A percentile compares a stretch with the other conserved stretches of the same genome.
phyloP scores from a whole-genome alignment of 129 eudicot species.

The Lactuca sativa region DNA sequence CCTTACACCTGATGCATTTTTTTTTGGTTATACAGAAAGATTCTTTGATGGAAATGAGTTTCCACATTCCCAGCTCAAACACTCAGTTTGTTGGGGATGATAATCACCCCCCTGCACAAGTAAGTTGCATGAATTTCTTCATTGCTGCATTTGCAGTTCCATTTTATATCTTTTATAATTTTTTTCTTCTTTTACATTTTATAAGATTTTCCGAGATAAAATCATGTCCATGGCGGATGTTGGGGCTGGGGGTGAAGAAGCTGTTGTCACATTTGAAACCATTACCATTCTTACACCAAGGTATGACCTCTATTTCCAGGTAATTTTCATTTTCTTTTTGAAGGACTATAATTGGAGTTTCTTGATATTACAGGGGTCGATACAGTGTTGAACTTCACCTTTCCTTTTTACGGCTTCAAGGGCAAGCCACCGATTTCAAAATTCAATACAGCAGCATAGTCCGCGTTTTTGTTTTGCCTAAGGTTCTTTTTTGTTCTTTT shows the following conservation, averaged over 20 bases:
- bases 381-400: slow-evolving; percentile 92
- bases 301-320: slow-evolving; percentile 31
- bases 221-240: slow-evolving; percentile 91
- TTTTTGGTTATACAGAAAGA: slow-evolving; percentile 64
- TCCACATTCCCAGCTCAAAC: slow-evolving; percentile 87
- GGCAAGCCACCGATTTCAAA: slow-evolving; percentile 95
- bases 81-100: slow-evolving; percentile 98
- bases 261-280: slow-evolving; percentile 93
- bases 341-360: slow-evolving; percentile 4
- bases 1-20: neutral
- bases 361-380: slow-evolving; percentile 61
- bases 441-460: slow-evolving; percentile 98
- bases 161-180: neutral
- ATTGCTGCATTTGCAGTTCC: slow-evolving; percentile 10
- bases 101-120: slow-evolving; percentile 88
- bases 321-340: neutral
- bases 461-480: slow-evolving; percentile 84
- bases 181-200: slow-evolving; percentile 1
- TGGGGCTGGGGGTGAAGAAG: slow-evolving; percentile 88
- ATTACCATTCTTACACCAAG: slow-evolving; percentile 96
- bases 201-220: slow-evolving; percentile 75
- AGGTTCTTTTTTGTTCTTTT: slow-evolving; percentile 43
- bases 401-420: slow-evolving; percentile 91
- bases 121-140: slow-evolving; percentile 23
- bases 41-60: slow-evolving; percentile 97